phyloP scores from a whole-genome alignment of 441 rosid species.

The Pelargonium myrrhifolium region DNA sequence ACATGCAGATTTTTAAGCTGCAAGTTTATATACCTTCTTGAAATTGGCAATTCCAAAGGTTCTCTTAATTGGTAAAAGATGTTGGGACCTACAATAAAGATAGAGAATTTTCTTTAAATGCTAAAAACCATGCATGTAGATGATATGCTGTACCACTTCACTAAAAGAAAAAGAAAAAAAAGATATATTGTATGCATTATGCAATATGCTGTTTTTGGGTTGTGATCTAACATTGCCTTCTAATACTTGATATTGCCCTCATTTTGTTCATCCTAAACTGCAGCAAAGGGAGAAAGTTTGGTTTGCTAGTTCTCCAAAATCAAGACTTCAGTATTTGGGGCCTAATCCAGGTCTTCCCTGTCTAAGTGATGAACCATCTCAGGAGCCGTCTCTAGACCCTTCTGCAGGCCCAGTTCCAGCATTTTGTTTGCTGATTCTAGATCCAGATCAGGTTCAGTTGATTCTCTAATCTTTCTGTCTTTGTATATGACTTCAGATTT shows the following conservation, averaged over 20 bases:
- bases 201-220: constrained; percentile 1
- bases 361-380: constrained; percentile 32
- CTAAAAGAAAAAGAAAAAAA: background rate
- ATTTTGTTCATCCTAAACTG: constrained; percentile 17
- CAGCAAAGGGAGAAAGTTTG: constrained; percentile 78
- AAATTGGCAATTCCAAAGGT: background rate
- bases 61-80: background rate
- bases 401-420: constrained; percentile 53
- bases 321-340: constrained; percentile 55
- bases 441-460: constrained; percentile 62
- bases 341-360: constrained; percentile 58
- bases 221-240: background rate
- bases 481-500: constrained; percentile 8
- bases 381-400: constrained; percentile 42
- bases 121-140: background rate
- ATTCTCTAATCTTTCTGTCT: constrained; percentile 1
- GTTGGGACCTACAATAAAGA: background rate
- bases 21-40: background rate
- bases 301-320: constrained; percentile 58
- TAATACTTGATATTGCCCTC: constrained; percentile 2
- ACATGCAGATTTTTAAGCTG: background rate
- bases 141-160: background rate
- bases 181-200: constrained; percentile 5
- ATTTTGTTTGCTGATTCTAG: constrained; percentile 62
- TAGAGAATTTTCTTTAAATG: background rate